These are phyloP conservation scores for Fomitopsis schrenkii DNA, from an alignment of 1,284 basidiomycete species.

Conservation along the genomic window DNA sequence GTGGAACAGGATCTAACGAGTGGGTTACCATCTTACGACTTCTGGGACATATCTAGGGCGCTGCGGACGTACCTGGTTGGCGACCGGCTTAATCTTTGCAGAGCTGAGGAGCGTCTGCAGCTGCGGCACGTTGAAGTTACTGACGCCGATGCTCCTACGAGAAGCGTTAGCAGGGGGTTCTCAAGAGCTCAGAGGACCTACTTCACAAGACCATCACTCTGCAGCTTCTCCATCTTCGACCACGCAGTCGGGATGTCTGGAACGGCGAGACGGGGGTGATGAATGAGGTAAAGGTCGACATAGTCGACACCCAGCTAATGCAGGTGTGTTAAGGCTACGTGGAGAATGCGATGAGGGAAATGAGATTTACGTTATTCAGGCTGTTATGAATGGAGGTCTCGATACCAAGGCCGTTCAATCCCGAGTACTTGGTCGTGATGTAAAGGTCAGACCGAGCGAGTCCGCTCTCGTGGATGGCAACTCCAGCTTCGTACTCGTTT, in stretches of 20 bases:
- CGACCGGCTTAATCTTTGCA: slow-evolving; percentile 62
- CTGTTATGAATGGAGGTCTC: slow-evolving; percentile 30
- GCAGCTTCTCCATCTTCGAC: slow-evolving; percentile 64
- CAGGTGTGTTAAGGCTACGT: neutral
- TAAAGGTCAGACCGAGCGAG: slow-evolving; percentile 31
- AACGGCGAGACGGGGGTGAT: slow-evolving; percentile 41
- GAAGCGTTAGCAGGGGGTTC: neutral
- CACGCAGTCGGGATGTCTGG: slow-evolving; percentile 53
- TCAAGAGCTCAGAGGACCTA: slow-evolving; percentile 20
- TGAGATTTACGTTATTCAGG: slow-evolving; percentile 21
- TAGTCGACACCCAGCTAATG: slow-evolving; percentile 62
- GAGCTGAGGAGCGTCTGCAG: slow-evolving; percentile 55
- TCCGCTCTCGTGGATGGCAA: slow-evolving; percentile 33
- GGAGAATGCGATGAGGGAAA: neutral
- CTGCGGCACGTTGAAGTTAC: slow-evolving; percentile 64
- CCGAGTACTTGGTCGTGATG: slow-evolving; percentile 52
- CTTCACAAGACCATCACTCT: slow-evolving; percentile 59
- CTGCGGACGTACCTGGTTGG: slow-evolving; percentile 59
- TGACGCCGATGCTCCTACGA: slow-evolving; percentile 74
- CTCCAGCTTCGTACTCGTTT: slow-evolving; percentile 38
- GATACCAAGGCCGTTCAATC: slow-evolving; percentile 37
- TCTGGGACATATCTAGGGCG: neutral
- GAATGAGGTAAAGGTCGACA: slow-evolving; percentile 73
- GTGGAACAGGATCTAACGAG: slow-evolving; percentile 53
- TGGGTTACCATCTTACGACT: neutral